Evolutionary conservation across 192 early-diverging fungal genomes (phyloP), one percentile per base, ranked within the genome.

Genomic region (Backusella liffmaniae): DNA sequence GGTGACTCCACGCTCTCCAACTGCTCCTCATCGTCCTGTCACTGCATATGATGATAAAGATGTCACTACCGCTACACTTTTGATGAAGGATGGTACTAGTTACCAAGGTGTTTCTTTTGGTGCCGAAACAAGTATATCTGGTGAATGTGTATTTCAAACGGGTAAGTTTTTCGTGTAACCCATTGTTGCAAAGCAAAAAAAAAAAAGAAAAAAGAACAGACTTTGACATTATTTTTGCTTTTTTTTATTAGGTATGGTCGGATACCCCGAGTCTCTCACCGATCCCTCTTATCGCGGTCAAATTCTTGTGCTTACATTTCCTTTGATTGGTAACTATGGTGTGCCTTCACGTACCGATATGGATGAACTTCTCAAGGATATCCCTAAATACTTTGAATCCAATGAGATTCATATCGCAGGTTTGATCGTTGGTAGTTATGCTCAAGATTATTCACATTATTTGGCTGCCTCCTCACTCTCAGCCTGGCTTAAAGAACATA

Each of bases 121-220:
- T 70, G 90, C 96, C 12, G 96, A 97, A 84, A 86, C 87, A 67
- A 92, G 91, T 42, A 90, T 98, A 66, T 88, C 97, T 68, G 98
- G 98, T 67, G 98, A 99, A 86, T 96, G 95, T 76, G 98, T 99
- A 72, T 99, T 99, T 85, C 97, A 98, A 83, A 99, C 98, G 65
- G 98, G 97, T 96, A 83, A 70, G 32, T 75, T 30, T 46, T 21
- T 34, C 0, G 23, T 42, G 10, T 35, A 53, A 42, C 21, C 2
- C 15, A 4, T 7, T 34, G 26, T 6, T 67, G 30, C 35, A 42
- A 69, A 36, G 8, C 26, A 46, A 21, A 75, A 44, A 49, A 6
- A 23, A 49, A 18, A 15, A 1, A 1, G 18, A 30, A n/a, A 26
- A 41, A 10, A 39, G 10, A 39, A 39, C 23, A 32, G 18, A 34